Conservation (phyloP, 495 filamentous ascomycete species). For the Talaromyces nanjingensis region DNA sequence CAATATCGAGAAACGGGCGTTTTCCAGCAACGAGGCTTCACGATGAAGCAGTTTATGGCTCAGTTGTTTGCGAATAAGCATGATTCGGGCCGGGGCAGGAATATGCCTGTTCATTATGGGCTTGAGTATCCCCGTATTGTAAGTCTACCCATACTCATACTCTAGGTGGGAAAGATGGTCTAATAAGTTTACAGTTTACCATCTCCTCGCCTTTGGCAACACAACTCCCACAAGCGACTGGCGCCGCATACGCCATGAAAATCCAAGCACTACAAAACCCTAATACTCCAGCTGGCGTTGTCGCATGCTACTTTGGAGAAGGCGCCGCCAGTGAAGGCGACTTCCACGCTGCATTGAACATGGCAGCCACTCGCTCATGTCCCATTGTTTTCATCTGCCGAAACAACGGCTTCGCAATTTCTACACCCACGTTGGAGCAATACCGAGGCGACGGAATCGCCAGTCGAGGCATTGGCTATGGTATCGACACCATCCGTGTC, state of each 20-base stretch:
- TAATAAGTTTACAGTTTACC: slow-evolving; percentile 56
- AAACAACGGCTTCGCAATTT: slow-evolving; percentile 97
- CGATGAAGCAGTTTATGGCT: slow-evolving; percentile 82
- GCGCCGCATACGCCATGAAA: slow-evolving; percentile 92
- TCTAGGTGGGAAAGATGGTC: neutral
- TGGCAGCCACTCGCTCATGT: slow-evolving; percentile 87
- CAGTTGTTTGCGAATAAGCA: slow-evolving; percentile 88
- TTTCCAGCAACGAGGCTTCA: slow-evolving; percentile 84
- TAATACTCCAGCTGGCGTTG: slow-evolving; percentile 57
- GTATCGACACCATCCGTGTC: slow-evolving; percentile 92
- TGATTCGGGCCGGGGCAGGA: slow-evolving; percentile 76
- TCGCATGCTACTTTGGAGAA: slow-evolving; percentile 92
- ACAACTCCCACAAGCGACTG: slow-evolving; percentile 90
- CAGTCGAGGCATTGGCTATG: slow-evolving; percentile 89
- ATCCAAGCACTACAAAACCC: slow-evolving; percentile 72
- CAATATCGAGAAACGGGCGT: slow-evolving; percentile 94
- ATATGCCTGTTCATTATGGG: slow-evolving; percentile 98
- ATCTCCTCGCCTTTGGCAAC: slow-evolving; percentile 92
- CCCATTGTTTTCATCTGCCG: slow-evolving; percentile 93
- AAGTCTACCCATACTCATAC: slow-evolving; percentile 15
- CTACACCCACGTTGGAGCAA: slow-evolving; percentile 89
- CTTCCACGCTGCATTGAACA: slow-evolving; percentile 95
- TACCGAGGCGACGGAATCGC: slow-evolving; percentile 97
- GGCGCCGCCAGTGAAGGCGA: slow-evolving; percentile 97
- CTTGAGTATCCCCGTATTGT: slow-evolving; percentile 76